Base-by-base conservation (phyloP, 148 eudicot genomes). In the Heliosperma pusillum region DNA sequence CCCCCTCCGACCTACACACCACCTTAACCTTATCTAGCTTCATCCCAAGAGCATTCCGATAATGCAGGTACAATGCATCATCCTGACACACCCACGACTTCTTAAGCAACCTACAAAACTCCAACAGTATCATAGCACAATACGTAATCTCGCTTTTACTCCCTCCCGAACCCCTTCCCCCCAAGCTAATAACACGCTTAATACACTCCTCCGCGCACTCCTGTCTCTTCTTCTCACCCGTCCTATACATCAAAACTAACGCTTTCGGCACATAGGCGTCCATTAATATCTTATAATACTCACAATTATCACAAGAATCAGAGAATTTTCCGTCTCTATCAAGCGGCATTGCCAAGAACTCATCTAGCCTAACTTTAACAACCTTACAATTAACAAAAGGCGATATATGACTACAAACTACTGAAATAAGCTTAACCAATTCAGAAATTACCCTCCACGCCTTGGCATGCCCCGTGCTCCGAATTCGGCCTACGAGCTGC, bases 401-500 rank as follows among this genome's bases (percentile, higher is more conserved):
- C 0, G 42, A 6, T 70, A 81, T 75, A 0, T 74, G 82, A 66
- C 78, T 85, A 80, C 86, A 89, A 44, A 86, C 22, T 56, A 67
- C n/a, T 24, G 53, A 78, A 73, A 91, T 71, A 12, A 55, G 7
- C 0, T 83, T 82, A 76, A 93, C 83, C 40, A 88, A 68, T 1
- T 85, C 89, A 44, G 80, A 78, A 25, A 87, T 75, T 27, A 86
- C 73, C 73, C 79, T 82, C 86, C 90, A 91, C 1, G 91, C 87
- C 16, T 70, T 66, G 0, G 97, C 92, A 68, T 90, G 86, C 26
- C 17, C 76, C 0, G 98, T 90, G 81, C 91, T 88, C 63, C 93
- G 75, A 89, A 94, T 83, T 0, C 89, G 71, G 0, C 89, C 93
- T 0, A 91, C 96, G 59, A 94, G 24, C 36, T 89, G 88, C 17